Base-by-base conservation (phyloP, 441 rosid genomes). In the Aquilaria agallochum region DNA sequence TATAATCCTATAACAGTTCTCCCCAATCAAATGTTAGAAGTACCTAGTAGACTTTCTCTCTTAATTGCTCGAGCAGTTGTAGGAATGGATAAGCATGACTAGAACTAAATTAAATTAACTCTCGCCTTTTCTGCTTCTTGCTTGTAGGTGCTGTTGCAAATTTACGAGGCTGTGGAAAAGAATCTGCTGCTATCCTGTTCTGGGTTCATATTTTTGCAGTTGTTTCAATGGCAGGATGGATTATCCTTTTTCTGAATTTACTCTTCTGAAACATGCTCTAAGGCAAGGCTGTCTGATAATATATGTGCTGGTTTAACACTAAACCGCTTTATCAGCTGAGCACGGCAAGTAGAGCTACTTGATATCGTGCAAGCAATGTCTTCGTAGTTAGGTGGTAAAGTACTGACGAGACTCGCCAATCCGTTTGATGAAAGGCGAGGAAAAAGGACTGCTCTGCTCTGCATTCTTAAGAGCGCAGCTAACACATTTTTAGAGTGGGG, bases 201-300 rank as follows among this genome's bases (percentile, higher is more conserved):
- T 95, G 98, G 98, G 99, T 95, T 71, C 99, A 95, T 70, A 88
- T 95, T 63, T 95, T 95, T 58, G 96, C 97, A 1, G 64, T 87
- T 63, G 64, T 95, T 65, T 85, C 99, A 45, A 92, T 92, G 97
- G 98, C 97, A 14, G 92, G 82, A 56, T 92, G 98, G 99, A 69
- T 95, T 62, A 71, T 85, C 32, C 92, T 95, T 27, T 95, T 81
- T 72, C 78, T 95, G 74, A 85, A 80, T 79, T 54, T 95, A 62
- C 90, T 95, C 62, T 95, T 88, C 73, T 92, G 20, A 60, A 80
- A 72, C 40, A 30, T 7, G 68, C 55, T n/a, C 56, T 57, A 47
- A 46, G 9, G 36, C 45, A 13, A 50, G 2, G 45, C 42, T 32
- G 34, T 45, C 4, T 10, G 42, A 10, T 20, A 20, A 20, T 20